These are phyloP conservation scores for Penicillium waksmanii DNA, from an alignment of 495 filamentous ascomycete species.

Conservation along the genomic window DNA sequence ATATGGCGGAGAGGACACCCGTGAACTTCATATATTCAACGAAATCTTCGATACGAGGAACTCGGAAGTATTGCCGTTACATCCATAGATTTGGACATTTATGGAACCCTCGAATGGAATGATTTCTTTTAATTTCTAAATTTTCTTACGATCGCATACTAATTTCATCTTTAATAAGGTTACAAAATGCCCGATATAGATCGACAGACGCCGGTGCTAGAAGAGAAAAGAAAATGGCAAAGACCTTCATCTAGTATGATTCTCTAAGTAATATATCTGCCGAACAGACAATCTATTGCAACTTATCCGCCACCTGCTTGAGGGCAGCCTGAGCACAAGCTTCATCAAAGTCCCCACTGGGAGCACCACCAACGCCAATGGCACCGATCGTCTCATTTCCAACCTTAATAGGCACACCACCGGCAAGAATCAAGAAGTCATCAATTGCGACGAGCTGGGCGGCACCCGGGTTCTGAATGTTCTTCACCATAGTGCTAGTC, in stretches of 20 bases:
- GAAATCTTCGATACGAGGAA: too few relatives aligned
- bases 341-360: background rate
- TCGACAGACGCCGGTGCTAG: too few relatives aligned
- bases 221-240: too few relatives aligned
- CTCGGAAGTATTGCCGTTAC: too few relatives aligned
- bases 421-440: constrained; percentile 1
- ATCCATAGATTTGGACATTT: too few relatives aligned
- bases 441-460: constrained; percentile 1
- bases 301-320: background rate
- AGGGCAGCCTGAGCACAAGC: background rate
- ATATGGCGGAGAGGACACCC: too few relatives aligned
- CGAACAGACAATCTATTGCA: background rate
- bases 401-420: constrained; percentile 1
- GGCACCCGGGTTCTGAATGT: constrained; percentile 1
- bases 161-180: too few relatives aligned
- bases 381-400: constrained; percentile 4
- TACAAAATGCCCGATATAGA: too few relatives aligned
- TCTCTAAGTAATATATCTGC: background rate
- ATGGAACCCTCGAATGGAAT: too few relatives aligned
- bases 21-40: too few relatives aligned
- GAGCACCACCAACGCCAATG: constrained; percentile 4
- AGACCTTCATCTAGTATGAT: background rate
- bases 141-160: too few relatives aligned
- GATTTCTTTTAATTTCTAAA: too few relatives aligned
- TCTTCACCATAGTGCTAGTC: constrained; percentile 1